Base-by-base conservation (phyloP, 2,329 filamentous ascomycete genomes). In the Lomentospora prolificans region DNA sequence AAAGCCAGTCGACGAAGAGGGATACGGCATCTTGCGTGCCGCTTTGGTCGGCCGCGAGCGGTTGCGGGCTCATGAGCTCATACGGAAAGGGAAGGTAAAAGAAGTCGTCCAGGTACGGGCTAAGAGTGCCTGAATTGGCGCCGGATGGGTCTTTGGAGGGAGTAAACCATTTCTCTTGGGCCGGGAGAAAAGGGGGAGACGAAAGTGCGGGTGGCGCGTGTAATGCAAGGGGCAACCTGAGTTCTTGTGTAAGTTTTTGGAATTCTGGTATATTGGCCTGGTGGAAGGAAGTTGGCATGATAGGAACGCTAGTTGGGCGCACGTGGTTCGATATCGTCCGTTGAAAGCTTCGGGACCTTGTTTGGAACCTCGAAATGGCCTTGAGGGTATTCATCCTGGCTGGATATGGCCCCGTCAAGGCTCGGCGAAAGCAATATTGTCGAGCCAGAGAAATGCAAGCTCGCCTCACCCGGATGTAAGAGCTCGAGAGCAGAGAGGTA, bases 151-250 rank as follows among this genome's bases (percentile, higher is more conserved):
- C n/a, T 25, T 25, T n/a, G 6, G 28, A 22, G 24, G 17, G 46
- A 3, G 57, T 57, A 62, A 89, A 88, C 86, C 86, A 88, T 60
- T 78, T 80, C 3, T 63, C 63, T 19, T 75, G 67, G 1, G 82
- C 82, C 0, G 82, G 80, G 1, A 85, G 64, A 17, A 27, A n/a
- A 4, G 4, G 31, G 10, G 10, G 7, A 4, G 17, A 25, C 24
- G 33, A 8, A 17, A 14, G 5, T 30, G 12, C 8, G n/a, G 46
- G 28, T 17, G 57, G 51, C 3, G 48, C 30, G 19, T 27, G 8
- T 3, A 58, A 27, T n/a, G 50, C 44, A 14, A 57, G 10, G 10
- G 58, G 58, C 2, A 19, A 6, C 19, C 24, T 39, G 33, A 58
- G 46, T 14, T 17, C n/a, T 6, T 57, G 50, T 2, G 57, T 57